Base-by-base conservation (phyloP, 192 early-diverging fungal genomes). In the Coemansia sp. region DNA sequence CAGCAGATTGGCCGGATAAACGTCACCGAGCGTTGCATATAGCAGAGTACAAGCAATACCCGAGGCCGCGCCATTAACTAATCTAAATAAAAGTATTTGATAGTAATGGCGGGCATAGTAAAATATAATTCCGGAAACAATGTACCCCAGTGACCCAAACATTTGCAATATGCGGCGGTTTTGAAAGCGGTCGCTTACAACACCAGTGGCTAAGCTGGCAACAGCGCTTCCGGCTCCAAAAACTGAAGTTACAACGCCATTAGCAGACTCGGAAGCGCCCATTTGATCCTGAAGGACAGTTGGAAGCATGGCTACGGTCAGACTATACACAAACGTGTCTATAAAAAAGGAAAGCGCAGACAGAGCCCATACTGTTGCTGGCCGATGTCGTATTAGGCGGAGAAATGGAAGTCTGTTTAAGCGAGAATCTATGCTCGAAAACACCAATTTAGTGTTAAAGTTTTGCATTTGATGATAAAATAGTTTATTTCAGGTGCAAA, bases 11-110 rank as follows among this genome's bases (percentile, higher is more conserved):
- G 74, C 64, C 9, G 74, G 65, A 43, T 64, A 76, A 32, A 76
- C 74, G 41, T 76, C 74, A 14, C 68, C 74, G 4, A 76, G 53
- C 1, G 74, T 56, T 21, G 74, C 66, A 52, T 67, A 76, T n/a
- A 76, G 25, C 22, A 76, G 58, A 4, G 61, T 67, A 23, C 74
- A 70, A 1, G 69, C 64, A 7, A 67, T 17, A 1, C 74, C 74
- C 0, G 74, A 70, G 12, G 74, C 74, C 10, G 70, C 17, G 19
- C 74, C 74, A 48, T 76, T 64, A 37, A 76, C 48, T n/a, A 76
- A 51, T 14, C 69, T 32, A 50, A 76, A 76, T 4, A 76, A 9
- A 0, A 76, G 57, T 17, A 76, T 39, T 35, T 76, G 74, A 53
- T 67, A 70, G 35, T 67, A 76, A 57, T 70, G 63, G 6, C 43